Percentiles rank a stretch among this genome's conserved stretches.
Conservation (phyloP, 2,329 filamentous ascomycete species). For the Claviceps purpurea region DNA sequence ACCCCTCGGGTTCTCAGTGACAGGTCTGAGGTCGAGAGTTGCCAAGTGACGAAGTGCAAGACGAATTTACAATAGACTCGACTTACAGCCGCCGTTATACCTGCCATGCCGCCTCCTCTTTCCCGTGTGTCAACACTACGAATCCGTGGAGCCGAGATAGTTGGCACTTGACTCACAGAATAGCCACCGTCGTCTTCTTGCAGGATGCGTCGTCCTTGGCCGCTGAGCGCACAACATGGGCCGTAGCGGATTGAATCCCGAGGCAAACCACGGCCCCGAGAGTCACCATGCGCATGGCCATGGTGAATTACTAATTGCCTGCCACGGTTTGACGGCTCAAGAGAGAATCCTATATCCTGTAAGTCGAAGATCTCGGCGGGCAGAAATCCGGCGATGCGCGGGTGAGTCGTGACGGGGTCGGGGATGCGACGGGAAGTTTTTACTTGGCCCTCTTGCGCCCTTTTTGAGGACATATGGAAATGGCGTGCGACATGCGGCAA, state of each 20-base stretch:
- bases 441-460: no score
- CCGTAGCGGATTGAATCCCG: conserved; percentile 1
- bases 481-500: no score
- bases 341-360: conserved; percentile 20
- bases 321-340: conserved; percentile 13
- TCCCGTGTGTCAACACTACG: neutral
- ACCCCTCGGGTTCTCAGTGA: no score
- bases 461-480: no score
- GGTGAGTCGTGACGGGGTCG: no score
- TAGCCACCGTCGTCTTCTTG: conserved; percentile 18
- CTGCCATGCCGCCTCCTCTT: conserved; percentile 45
- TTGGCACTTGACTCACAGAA: conserved; percentile 12
- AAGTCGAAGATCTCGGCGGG: no score
- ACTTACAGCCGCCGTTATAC: conserved; percentile 42
- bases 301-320: conserved; percentile 28
- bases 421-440: no score
- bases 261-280: conserved; percentile 1
- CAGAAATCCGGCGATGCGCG: no score
- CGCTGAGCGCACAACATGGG: conserved; percentile 4
- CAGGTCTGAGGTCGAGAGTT: no score
- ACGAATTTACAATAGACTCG: no score
- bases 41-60: no score
- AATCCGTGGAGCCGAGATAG: no score
- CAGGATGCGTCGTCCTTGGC: conserved; percentile 8
- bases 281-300: neutral